phyloP scores from a whole-genome alignment of 257 asterid species.

The Plantago elongata region DNA sequence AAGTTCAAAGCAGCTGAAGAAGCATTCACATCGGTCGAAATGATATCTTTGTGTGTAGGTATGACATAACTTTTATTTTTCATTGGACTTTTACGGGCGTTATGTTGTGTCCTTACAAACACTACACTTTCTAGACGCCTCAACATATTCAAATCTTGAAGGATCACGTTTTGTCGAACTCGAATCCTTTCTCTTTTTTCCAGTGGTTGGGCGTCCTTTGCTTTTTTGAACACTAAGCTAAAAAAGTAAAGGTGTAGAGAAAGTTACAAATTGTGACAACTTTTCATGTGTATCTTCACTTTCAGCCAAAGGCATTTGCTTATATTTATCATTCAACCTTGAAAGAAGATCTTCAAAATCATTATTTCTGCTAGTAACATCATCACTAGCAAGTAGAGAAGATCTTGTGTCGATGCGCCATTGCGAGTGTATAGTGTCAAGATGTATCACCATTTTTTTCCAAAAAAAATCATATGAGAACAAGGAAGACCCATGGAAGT shows the following conservation, averaged over 20 bases:
- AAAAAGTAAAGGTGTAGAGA: background rate
- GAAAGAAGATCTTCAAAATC: background rate
- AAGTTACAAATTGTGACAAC: background rate
- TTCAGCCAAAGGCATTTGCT: background rate
- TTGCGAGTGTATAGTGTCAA: background rate
- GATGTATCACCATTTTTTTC: background rate
- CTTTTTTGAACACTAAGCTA: background rate
- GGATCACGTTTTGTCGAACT: background rate
- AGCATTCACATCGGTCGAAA: too few relatives aligned
- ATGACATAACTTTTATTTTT: background rate
- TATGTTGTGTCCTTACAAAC: background rate
- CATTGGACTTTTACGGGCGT: background rate
- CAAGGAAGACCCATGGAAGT: slow-evolving; percentile 1
- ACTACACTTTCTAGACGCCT: background rate
- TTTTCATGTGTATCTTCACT: background rate
- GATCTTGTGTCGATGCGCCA: slow-evolving; percentile 5
- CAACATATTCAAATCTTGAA: background rate
- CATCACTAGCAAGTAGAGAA: background rate
- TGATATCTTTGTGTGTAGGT: too few relatives aligned
- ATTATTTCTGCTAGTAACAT: background rate
- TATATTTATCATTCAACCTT: background rate
- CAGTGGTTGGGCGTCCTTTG: background rate
- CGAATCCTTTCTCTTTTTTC: background rate
- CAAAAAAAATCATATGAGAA: background rate
- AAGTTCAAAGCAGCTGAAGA: too few relatives aligned